Evolutionary conservation across 495 filamentous ascomycete genomes (phyloP), one percentile per base, ranked within the genome.

Genomic region (Penicillium herquei): DNA sequence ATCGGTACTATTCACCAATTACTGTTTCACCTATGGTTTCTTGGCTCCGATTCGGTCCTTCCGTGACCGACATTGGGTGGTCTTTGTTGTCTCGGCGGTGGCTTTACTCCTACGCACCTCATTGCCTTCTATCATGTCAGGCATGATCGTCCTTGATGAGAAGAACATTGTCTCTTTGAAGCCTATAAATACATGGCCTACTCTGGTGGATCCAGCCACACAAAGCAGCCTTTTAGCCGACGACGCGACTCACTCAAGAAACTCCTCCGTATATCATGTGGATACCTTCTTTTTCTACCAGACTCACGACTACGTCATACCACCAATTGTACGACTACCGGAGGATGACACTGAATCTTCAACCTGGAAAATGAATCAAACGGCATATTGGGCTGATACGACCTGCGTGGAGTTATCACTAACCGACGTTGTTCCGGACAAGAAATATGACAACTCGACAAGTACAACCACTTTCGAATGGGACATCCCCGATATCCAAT

Each of bases 1-100:
- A 9, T 57, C 35, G 1, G 55, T 64, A 4, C 58, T 70, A 4
- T 66, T 70, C 51, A 61, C 46, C 46, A 70, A 70, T 39, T 70
- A 68, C 17, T 59, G 46, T 39, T 68, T 65, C 26, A 41, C 32
- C 34, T 53, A 55, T 35, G 61, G 54, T n/a, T 47, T 64, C 9
- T 34, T 65, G 26, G 55, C 62, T 1, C 63, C 65, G 0, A 49
- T 70, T 0, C 50, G 34, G 16, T 62, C 67, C 3, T 35, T 47
- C 12, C 58, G 65, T 2, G 60, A 66, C 39, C 51, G 57, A 0
- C 64, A 70, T 48, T 70, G 65, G 65, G 40, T 63, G 39, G 58
- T 66, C 12, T 14, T 62, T 4, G 51, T 49, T 16, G 55, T 65
- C 2, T 65, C 67, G 10, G 32, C 46, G 9, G 50, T 62, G 39